Conservation (phyloP, 2,329 filamentous ascomycete genomes). For the Monilinia fructigena region DNA sequence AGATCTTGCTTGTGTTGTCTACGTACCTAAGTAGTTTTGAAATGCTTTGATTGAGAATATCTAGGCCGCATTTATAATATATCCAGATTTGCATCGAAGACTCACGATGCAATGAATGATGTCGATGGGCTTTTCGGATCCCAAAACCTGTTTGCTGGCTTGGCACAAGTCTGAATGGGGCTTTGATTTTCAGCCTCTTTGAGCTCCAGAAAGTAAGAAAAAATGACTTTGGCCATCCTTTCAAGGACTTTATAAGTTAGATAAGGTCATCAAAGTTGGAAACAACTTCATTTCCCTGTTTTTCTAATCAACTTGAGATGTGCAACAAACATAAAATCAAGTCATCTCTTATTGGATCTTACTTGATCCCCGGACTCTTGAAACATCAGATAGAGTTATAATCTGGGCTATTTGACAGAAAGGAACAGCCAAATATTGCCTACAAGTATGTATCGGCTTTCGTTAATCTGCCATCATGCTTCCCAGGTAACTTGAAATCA, state of each 20-base stretch:
- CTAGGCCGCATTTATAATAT: conserved; percentile 6
- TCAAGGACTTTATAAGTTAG: not conserved
- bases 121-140: conserved; percentile 5
- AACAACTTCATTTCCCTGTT: conserved; percentile 9
- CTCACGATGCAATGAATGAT: not conserved
- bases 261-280: not conserved
- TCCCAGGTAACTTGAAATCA: no score
- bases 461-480: no score
- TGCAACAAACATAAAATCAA: conserved; percentile 8
- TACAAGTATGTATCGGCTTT: no score
- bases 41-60: not conserved
- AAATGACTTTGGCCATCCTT: not conserved
- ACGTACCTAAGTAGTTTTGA: not conserved
- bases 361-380: not conserved
- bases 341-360: not conserved
- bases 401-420: no score
- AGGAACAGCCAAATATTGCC: no score
- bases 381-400: not conserved
- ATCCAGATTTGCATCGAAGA: conserved; percentile 1
- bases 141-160: conserved; percentile 19
- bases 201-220: not conserved
- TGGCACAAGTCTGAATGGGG: conserved; percentile 7
- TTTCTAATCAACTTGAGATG: not conserved
- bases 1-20: conserved; percentile 9
- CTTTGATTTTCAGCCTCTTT: conserved; percentile 13